A percentile compares a stretch with the other conserved stretches of the same genome.
phyloP scores from a whole-genome alignment of 2,329 filamentous ascomycete genomes.

The Botrytis fabae region DNA sequence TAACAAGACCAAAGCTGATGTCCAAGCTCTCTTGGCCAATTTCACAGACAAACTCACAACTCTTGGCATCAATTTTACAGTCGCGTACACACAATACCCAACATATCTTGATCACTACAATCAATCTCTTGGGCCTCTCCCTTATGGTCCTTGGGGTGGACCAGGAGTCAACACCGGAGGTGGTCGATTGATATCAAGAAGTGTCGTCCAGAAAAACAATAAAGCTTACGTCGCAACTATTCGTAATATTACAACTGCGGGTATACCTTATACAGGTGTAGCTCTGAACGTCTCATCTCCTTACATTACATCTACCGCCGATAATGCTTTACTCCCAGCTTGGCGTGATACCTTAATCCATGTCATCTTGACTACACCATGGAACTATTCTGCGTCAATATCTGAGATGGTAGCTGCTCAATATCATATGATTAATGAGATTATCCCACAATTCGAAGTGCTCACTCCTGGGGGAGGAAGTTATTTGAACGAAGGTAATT shows the following conservation, averaged over 20 bases:
- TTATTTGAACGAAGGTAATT: conserved; percentile 56
- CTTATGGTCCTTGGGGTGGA: conserved; percentile 33
- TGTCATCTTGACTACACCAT: conserved; percentile 39
- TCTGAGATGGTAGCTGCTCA: conserved; percentile 38
- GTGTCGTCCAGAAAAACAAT: conserved; percentile 38
- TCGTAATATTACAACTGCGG: conserved; percentile 40
- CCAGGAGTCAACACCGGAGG: conserved; percentile 42
- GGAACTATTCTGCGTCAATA: conserved; percentile 41
- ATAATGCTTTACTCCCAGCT: conserved; percentile 46
- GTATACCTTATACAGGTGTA: conserved; percentile 42
- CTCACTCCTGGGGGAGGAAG: conserved; percentile 47
- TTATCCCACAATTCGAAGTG: conserved; percentile 41
- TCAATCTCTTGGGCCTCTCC: conserved; percentile 39
- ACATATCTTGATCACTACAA: conserved; percentile 39
- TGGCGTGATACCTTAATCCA: conserved; percentile 45
- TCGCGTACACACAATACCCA: conserved; percentile 30
- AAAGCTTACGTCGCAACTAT: conserved; percentile 32
- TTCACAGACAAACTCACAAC: conserved; percentile 46
- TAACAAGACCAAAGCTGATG: conserved; percentile 45
- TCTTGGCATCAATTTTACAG: conserved; percentile 41
- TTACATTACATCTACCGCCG: conserved; percentile 26
- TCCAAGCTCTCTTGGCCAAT: conserved; percentile 49
- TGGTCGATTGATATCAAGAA: conserved; percentile 47
- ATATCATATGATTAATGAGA: conserved; percentile 40
- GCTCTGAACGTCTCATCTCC: conserved; percentile 38